Evolutionary conservation across 1,284 basidiomycete species (phyloP), one percentile per base, ranked within the genome.

Genomic region (Ceratobasidium sp.): DNA sequence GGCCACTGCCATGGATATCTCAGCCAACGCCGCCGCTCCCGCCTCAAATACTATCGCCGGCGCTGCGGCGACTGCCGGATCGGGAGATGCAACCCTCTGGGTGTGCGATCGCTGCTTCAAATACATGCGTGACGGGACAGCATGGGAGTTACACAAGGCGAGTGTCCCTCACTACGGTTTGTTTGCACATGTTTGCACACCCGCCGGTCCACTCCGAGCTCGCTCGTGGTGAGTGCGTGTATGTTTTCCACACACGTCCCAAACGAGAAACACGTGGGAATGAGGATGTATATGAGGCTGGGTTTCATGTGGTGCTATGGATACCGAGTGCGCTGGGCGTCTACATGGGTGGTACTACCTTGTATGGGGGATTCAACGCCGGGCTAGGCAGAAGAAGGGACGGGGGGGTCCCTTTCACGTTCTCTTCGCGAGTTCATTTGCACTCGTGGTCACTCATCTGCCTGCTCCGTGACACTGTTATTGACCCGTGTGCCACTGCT

Each of bases 51-150:
- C 85, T n/a, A 84, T 79, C 2, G 27, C 65, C 37, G 24, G 37
- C 19, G 49, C 66, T 31, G 27, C 66, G 51, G 66, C 54, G 54
- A 39, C 14, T 41, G 49, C 85, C 73, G 81, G 80, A 19, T 78
- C 81, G 13, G 84, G 83, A 1, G 89, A 89, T 76, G 84, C 85
- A 63, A 84, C 85, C 41, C 81, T 95, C 29, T 95, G 90, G 88
- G 93, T 97, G 22, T 97, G 95, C 80, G 92, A 95, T 76, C 88
- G 91, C 74, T 99, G 97, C 84, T 98, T 98, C 89, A 98, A 98
- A 83, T 99, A 98, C 82, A 95, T 96, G 91, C 84, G 88, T 1
- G 91, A 94, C 51, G 87, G 88, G 22, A 82, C 84, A 1, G 84
- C 85, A 24, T 95, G 92, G 88, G 90, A 93, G 76, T 79, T 88